Evolutionary conservation across 148 eudicot species (phyloP).

Genomic region (Nepenthes gracilis): DNA sequence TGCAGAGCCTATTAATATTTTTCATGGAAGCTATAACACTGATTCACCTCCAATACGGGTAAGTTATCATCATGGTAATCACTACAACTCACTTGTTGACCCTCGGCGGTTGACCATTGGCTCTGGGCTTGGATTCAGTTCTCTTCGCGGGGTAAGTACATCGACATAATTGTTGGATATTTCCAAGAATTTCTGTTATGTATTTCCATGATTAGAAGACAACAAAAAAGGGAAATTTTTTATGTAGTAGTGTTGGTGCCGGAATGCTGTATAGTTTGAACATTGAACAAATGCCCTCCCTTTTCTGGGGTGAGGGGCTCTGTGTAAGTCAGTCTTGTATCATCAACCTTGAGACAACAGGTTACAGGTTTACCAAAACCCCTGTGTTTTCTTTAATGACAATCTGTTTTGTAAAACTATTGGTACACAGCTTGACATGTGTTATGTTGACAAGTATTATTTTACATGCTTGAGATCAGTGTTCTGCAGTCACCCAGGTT

Average conservation of each 20-base stretch:
- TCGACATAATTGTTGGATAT: not conserved
- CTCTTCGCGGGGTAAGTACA: slow-evolving; percentile 77
- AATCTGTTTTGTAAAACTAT: too few species aligned
- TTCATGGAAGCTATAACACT: slow-evolving; percentile 80
- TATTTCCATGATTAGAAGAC: not conserved
- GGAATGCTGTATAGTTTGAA: not conserved
- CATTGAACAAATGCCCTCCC: not conserved
- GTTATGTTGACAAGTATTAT: too few species aligned
- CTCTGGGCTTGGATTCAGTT: slow-evolving; percentile 93
- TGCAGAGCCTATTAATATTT: slow-evolving; percentile 91
- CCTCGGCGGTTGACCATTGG: slow-evolving; percentile 84
- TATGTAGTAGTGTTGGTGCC: too few species aligned
- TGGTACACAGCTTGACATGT: too few species aligned
- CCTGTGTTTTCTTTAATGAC: too few species aligned
- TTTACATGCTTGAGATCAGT: too few species aligned
- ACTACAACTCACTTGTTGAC: slow-evolving; percentile 97
- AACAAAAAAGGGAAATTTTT: too few species aligned
- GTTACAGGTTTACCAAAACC: too few species aligned
- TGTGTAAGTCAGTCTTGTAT: too few species aligned
- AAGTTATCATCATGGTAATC: slow-evolving; percentile 91
- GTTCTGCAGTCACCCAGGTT: too few species aligned
- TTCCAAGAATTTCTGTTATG: not conserved
- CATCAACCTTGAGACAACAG: too few species aligned
- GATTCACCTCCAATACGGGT: slow-evolving; percentile 87
- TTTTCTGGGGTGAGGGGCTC: too few species aligned